Evolutionary conservation across 345 rosid species (phyloP).

Genomic region (Syzygium jambos): DNA sequence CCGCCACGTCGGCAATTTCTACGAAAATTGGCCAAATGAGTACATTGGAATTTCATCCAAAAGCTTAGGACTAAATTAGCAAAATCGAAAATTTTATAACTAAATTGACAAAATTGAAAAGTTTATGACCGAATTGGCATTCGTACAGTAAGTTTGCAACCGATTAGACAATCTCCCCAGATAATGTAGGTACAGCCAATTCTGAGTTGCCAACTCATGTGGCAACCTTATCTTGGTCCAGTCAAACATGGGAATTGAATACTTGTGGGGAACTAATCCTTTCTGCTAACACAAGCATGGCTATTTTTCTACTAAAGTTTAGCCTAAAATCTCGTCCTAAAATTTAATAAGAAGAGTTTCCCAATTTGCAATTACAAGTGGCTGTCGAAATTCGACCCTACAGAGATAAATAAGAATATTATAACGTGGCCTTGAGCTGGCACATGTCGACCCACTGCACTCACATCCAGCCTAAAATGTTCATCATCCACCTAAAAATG

Average conservation of each 20-base stretch:
- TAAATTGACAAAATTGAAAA: accelerated
- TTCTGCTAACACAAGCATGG: not conserved
- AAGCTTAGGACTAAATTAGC: not conserved
- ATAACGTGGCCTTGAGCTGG: not conserved
- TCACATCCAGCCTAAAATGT: not conserved
- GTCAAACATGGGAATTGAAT: too few species aligned
- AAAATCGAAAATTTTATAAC: not conserved
- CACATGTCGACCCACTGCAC: not conserved
- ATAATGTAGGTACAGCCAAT: not conserved
- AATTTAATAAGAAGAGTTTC: not conserved
- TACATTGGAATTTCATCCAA: not conserved
- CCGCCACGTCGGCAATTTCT: accelerated
- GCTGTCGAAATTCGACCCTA: not conserved
- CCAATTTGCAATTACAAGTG: not conserved
- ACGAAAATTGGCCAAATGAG: accelerated
- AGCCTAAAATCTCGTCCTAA: not conserved
- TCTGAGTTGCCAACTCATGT: not conserved
- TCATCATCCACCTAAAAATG: not conserved
- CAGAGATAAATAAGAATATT: not conserved
- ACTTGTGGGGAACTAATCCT: not conserved
- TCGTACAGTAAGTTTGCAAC: accelerated
- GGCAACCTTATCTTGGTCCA: not conserved
- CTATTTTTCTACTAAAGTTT: not conserved
- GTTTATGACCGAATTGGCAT: accelerated
- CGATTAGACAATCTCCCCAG: not conserved